A percentile compares a stretch with the other conserved stretches of the same genome.
Evolutionary conservation across 345 rosid species (phyloP).

Genomic region (Mallotus nudiflorus): DNA sequence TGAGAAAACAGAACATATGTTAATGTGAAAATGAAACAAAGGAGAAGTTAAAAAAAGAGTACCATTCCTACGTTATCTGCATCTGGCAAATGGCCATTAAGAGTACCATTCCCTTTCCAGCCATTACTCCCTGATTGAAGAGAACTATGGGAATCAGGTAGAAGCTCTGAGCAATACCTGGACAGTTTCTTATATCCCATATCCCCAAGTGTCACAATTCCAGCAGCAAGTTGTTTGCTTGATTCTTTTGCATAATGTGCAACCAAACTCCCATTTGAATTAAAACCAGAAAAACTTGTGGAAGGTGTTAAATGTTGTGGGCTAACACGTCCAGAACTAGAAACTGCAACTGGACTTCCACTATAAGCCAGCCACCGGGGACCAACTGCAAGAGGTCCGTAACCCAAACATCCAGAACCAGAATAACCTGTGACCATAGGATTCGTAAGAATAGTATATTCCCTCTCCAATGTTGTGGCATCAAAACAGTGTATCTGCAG

Average conservation of each 20-base stretch:
- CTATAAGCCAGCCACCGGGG: slow-evolving; percentile 96
- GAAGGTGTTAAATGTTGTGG: slow-evolving; percentile 67
- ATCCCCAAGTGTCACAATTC: slow-evolving; percentile 85
- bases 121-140: slow-evolving; percentile 49
- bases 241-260: slow-evolving; percentile 86
- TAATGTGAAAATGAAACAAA: slow-evolving; percentile 15
- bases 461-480: slow-evolving; percentile 57
- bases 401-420: slow-evolving; percentile 67
- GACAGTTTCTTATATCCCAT: slow-evolving; percentile 70
- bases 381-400: slow-evolving; percentile 95
- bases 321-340: slow-evolving; percentile 53
- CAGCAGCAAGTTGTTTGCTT: slow-evolving; percentile 87
- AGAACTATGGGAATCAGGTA: slow-evolving; percentile 58
- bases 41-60: slow-evolving; percentile 15
- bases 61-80: slow-evolving; percentile 88
- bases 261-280: slow-evolving; percentile 58
- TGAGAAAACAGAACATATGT: not conserved
- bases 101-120: slow-evolving; percentile 52
- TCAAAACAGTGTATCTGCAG: slow-evolving; percentile 88
- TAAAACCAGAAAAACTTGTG: slow-evolving; percentile 44
- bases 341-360: slow-evolving; percentile 58
- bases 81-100: slow-evolving; percentile 56
- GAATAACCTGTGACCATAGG: slow-evolving; percentile 45
- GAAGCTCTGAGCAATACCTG: slow-evolving; percentile 70
- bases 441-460: slow-evolving; percentile 68